Evolutionary conservation across 2,329 filamentous ascomycete genomes (phyloP), one percentile per base, ranked within the genome.

Genomic region (Cladosporium sp.): DNA sequence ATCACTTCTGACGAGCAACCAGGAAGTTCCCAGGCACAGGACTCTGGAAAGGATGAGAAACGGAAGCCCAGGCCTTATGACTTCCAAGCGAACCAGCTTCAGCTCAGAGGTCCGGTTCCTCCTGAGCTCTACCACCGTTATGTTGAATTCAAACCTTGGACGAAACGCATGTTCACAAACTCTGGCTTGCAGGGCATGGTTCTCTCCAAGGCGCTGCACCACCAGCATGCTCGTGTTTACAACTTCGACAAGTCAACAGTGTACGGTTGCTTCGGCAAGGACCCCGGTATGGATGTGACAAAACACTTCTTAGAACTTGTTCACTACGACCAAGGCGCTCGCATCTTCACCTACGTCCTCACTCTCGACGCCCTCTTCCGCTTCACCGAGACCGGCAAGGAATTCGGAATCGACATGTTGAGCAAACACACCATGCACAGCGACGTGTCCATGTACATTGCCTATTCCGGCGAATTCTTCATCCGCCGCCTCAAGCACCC

Each of bases 381-480:
- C 39, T 96, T 96, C 69, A 96, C 92, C 1, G 92, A 96, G 68
- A 97, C 92, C 0, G 92, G 92, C 25, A 93, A 93, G 60, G 91
- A 96, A 62, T 96, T 96, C 53, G 89, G 91, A 46, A 89, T 97
- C 61, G 92, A 96, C 69, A 75, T 96, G 67, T 71, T 97, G 61
- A 90, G 85, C 67, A 97, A 97, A 67, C 92, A 97, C 68, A 95
- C 89, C 35, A 95, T 97, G 89, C 92, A 97, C 71, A 92, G 88
- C 57, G 85, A 96, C 67, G 91, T 95, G 1, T 86, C 84, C 30
- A 86, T 88, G 2, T 95, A 95, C 66, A 88, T 96, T 56, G 92
- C 91, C 18, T 96, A 84, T 65, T 89, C 87, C 0, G 92, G 92
- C 36, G 92, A 97, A 64, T 97, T 97, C 68, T 93, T 96, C 66